These are phyloP conservation scores for Penicillium corylophilum DNA, from an alignment of 2,329 filamentous ascomycete species.

Conservation along the genomic window DNA sequence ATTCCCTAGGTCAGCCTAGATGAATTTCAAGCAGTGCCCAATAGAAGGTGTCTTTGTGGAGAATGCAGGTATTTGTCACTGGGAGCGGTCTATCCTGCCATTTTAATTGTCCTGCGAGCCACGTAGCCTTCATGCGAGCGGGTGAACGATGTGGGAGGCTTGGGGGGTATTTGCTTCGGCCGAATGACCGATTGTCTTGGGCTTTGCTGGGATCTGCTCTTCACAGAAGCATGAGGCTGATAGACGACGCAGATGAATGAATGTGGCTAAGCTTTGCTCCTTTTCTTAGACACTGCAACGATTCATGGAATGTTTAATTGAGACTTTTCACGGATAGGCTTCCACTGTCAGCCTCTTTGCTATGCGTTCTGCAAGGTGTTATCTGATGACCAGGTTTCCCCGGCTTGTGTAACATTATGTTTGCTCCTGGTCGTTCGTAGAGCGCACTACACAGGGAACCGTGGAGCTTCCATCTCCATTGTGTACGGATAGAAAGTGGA, in stretches of 20 bases:
- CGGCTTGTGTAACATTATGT: background rate
- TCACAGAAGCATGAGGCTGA: background rate
- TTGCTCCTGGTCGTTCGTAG: background rate
- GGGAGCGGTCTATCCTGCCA: constrained; percentile 2
- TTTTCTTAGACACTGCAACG: background rate
- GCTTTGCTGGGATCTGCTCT: background rate
- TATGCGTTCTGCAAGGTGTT: constrained; percentile 2
- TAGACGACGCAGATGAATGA: background rate
- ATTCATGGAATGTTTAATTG: background rate
- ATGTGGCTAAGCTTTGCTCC: background rate
- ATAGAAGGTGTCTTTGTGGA: constrained; percentile 4
- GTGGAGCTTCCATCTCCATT: background rate
- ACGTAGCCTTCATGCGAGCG: background rate
- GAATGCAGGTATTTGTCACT: constrained; percentile 7
- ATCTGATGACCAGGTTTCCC: background rate
- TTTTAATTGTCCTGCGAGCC: background rate
- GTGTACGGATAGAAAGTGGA: background rate
- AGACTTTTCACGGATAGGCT: background rate
- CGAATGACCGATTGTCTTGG: background rate
- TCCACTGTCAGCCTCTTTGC: background rate
- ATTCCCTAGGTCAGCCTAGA: background rate
- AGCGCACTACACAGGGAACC: background rate
- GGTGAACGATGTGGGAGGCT: background rate
- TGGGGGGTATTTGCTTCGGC: background rate
- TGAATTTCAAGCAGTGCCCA: background rate